A percentile compares a stretch with the other conserved stretches of the same genome.
Evolutionary conservation across 2,329 filamentous ascomycete genomes (phyloP).

Genomic region (Aspergillus eucalypticola): DNA sequence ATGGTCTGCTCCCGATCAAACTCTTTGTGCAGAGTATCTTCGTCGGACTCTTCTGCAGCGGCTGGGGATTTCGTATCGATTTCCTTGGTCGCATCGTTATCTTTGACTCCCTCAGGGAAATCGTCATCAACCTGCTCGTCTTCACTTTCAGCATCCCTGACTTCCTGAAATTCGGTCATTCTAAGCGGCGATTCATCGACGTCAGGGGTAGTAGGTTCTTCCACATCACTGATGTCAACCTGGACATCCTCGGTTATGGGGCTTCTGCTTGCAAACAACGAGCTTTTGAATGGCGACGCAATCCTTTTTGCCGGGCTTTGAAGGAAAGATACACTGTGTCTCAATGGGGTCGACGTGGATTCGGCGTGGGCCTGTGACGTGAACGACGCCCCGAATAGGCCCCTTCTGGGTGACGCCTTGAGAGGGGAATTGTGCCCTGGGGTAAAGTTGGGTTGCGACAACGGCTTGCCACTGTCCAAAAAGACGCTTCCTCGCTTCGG

Average conservation of each 20-base stretch:
- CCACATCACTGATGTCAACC: not conserved
- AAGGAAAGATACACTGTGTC: constrained; percentile 21
- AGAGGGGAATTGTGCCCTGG: constrained; percentile 22
- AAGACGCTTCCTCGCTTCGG: constrained; percentile 18
- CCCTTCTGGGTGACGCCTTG: constrained; percentile 26
- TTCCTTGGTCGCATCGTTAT: not conserved
- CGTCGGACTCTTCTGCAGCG: not conserved
- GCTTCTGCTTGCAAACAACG: constrained; percentile 21
- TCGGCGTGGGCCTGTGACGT: constrained; percentile 34
- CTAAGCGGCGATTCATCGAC: constrained; percentile 11
- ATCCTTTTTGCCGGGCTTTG: constrained; percentile 3
- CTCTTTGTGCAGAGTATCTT: not conserved
- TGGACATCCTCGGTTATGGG: constrained; percentile 10
- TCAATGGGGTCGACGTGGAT: constrained; percentile 37
- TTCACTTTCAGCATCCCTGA: constrained; percentile 25
- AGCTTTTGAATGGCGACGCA: constrained; percentile 40
- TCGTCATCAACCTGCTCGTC: constrained; percentile 21
- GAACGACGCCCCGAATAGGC: constrained; percentile 38
- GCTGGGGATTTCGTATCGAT: not conserved
- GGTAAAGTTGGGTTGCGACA: constrained; percentile 23
- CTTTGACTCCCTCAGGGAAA: not conserved
- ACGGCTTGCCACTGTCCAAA: constrained; percentile 2
- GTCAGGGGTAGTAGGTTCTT: constrained; percentile 1
- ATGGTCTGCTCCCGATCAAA: not conserved
- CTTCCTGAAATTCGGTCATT: constrained; percentile 15